Evolutionary conservation across 768 basidiomycete genomes (phyloP), one percentile per base, ranked within the genome.

Genomic region (Cystofilobasidium macerans): DNA sequence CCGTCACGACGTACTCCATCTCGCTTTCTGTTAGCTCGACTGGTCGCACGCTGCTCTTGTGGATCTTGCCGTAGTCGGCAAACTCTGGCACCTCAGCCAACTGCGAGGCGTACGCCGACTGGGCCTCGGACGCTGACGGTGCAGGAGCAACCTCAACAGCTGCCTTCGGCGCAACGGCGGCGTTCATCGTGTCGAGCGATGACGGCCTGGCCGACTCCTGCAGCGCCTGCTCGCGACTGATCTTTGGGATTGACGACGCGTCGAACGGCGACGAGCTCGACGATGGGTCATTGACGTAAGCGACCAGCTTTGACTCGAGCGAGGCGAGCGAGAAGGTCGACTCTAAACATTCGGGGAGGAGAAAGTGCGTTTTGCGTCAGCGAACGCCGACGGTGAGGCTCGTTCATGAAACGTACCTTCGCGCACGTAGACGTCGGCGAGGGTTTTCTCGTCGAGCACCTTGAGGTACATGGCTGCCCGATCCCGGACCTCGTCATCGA

Each of bases 401-500:
- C n/a, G n/a, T n/a, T n/a, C n/a, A n/a, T n/a, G n/a, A n/a, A n/a
- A 43, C 81, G 54, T 69, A 92, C 94, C 94, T 78, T 95, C 91
- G 78, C 87, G 91, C 69, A 98, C 84, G 74, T 92, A 97, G 22
- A 82, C 81, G 72, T 89, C 85, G 13, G 89, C 89, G 64, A 99
- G 80, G 13, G 82, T 77, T 70, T 87, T 83, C 73, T 87, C 88
- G 70, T 85, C 82, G 73, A 94, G 84, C 4, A 87, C 82, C 76
- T 83, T 86, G 69, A 98, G 82, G 76, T 95, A 98, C 77, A 99
- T 81, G 12, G 95, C 89, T 6, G 95, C 95, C 58, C 95, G 87
- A 77, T 99, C 95, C 51, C 95, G 85, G 61, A 99, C 95, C 79
- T 99, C 95, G 72, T 99, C 95, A 68, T 99, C 95, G 24, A 97